Evolutionary conservation across 2,329 filamentous ascomycete genomes (phyloP).

Genomic region (Pseudogymnoascus sp.): DNA sequence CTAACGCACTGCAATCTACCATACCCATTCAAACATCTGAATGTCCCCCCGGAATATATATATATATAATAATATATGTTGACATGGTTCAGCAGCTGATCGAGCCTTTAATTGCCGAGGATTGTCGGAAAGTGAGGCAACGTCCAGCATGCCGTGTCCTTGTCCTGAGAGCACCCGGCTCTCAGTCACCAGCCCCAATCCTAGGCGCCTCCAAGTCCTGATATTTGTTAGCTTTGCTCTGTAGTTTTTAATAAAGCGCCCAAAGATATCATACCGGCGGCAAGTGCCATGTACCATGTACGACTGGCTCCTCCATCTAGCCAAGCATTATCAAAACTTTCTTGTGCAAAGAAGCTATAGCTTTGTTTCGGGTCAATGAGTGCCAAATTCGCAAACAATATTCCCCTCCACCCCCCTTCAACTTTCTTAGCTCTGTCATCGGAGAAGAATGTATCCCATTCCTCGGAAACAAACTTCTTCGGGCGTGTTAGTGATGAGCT

Average conservation of each 20-base stretch:
- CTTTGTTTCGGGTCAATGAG: constrained; percentile 63
- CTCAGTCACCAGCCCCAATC: background rate
- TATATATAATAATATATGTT: background rate
- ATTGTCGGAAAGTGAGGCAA: background rate
- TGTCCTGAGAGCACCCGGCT: background rate
- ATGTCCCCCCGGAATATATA: background rate
- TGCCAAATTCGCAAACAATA: constrained; percentile 76
- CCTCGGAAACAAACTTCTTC: constrained; percentile 65
- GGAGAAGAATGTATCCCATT: constrained; percentile 76
- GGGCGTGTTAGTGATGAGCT: constrained; percentile 61
- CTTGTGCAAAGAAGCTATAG: constrained; percentile 67
- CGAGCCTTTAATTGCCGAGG: background rate
- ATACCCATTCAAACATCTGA: background rate
- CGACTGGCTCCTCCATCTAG: constrained; percentile 75
- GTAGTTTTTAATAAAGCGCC: background rate
- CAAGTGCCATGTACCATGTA: constrained; percentile 79
- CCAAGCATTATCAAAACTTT: constrained; percentile 59
- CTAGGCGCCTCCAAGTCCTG: constrained; percentile 1
- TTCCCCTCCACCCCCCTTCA: constrained; percentile 74
- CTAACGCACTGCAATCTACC: background rate
- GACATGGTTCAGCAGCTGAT: background rate
- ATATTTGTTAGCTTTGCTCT: background rate
- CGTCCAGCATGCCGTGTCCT: background rate
- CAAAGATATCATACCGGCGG: constrained; percentile 50
- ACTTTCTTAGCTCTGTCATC: constrained; percentile 58